Evolutionary conservation across 2,329 filamentous ascomycete genomes (phyloP).

Genomic region (Colletotrichum tropicale): DNA sequence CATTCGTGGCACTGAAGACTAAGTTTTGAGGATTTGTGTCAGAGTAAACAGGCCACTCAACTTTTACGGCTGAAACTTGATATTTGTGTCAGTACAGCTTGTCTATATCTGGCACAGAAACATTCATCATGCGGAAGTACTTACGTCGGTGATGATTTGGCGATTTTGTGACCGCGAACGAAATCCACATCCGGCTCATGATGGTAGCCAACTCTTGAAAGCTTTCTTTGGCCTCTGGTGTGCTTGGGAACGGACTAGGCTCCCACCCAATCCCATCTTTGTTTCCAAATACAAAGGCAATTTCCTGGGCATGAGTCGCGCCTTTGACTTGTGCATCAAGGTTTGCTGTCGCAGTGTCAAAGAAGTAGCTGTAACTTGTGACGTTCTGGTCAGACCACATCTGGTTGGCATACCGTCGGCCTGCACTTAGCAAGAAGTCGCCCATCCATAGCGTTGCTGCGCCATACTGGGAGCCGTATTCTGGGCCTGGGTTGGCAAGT

Average conservation of each 20-base stretch:
- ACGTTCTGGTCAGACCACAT: not conserved
- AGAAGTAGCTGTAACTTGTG: not conserved
- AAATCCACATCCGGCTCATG: not conserved
- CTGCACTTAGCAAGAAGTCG: not conserved
- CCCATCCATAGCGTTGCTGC: not conserved
- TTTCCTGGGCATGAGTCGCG: not conserved
- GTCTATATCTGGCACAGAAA: not conserved
- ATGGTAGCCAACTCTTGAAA: not conserved
- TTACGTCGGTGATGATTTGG: not conserved
- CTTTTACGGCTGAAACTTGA: rapidly evolving
- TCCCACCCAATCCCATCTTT: not conserved
- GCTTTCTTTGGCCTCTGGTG: rapidly evolving
- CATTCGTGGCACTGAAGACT: no score
- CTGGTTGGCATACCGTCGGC: not conserved
- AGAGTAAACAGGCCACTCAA: not conserved
- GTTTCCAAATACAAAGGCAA: not conserved
- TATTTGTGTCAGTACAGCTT: rapidly evolving
- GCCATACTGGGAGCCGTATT: not conserved
- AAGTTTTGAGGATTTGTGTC: not conserved
- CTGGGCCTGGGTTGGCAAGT: no score
- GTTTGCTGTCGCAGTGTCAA: not conserved
- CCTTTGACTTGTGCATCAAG: not conserved
- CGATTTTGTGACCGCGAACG: not conserved
- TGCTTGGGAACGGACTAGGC: rapidly evolving
- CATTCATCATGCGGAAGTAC: rapidly evolving